Evolutionary conservation across 495 filamentous ascomycete genomes (phyloP), one percentile per base, ranked within the genome.

Genomic region (Bacidia rubella): DNA sequence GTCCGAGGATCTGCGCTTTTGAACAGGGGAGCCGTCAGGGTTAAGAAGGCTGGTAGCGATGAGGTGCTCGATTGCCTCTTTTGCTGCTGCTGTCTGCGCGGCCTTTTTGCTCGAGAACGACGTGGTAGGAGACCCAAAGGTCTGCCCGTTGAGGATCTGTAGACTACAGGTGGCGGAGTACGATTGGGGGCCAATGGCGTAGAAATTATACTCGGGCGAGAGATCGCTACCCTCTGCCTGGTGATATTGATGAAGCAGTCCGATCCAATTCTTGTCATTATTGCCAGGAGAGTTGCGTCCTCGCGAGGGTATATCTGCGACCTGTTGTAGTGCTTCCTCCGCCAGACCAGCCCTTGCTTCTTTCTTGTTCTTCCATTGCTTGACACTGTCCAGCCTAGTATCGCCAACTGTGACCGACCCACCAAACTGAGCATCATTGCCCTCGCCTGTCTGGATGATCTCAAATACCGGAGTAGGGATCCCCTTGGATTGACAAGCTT

Each of bases 91-190:
- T 9, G 24, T 39, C n/a, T 54, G 58, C 45, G 63, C 63, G 17
- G 60, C 54, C 40, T 65, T 64, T 52, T 65, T 65, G 27, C 35
- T 63, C 7, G 60, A 43, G 49, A 65, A 64, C n/a, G 55, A 21
- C 2, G 21, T 38, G 22, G 41, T 38, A 17, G 46, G 22, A 20
- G 54, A 52, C 24, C 57, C 55, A 25, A 60, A 54, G n/a, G 27
- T 3, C 23, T 39, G 32, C 9, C 38, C 22, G 11, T 41, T 35
- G 15, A 26, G 49, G 21, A 17, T 48, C 20, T 54, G 55, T n/a
- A 59, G 48, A 11, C 11, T 53, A 53, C 57, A 60, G 29, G 59
- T 55, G 44, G 29, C 52, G 23, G 54, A 49, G 45, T 51, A 58
- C 19, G 29, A 42, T 3, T 38, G 10, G 4, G 21, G 23, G 11